These are phyloP conservation scores for Aegilops umbellulata DNA, from an alignment of 176 grass and related monocot species.

Conservation along the genomic window DNA sequence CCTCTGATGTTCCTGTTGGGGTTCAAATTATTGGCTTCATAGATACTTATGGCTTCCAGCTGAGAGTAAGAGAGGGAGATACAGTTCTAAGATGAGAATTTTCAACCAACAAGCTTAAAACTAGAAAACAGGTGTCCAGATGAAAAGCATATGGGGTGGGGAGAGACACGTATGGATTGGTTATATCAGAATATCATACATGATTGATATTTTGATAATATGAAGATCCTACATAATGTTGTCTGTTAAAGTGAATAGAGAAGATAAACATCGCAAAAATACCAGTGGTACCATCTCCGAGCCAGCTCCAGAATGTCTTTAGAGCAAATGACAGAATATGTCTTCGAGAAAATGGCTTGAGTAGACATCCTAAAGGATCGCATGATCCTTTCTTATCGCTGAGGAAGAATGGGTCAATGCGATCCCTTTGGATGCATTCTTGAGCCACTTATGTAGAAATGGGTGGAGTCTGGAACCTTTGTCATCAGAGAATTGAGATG, in stretches of 20 bases:
- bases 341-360: neutral
- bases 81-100: neutral
- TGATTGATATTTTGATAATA: neutral
- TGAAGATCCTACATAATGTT: neutral
- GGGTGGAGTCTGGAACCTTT: neutral
- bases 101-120: neutral
- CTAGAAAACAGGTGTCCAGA: neutral
- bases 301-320: constrained; percentile 9
- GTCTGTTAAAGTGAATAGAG: neutral
- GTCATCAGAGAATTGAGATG: constrained; percentile 4
- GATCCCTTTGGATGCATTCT: constrained; percentile 53
- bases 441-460: constrained; percentile 9
- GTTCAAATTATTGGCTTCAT: neutral
- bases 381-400: constrained; percentile 25
- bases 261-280: neutral
- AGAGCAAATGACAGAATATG: neutral
- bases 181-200: neutral
- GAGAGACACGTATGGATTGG: neutral
- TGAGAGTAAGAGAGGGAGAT: neutral
- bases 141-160: neutral
- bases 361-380: constrained; percentile 48
- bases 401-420: constrained; percentile 34
- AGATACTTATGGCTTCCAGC: neutral
- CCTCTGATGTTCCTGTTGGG: neutral
- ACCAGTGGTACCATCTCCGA: neutral